Base-by-base conservation (phyloP, 1,284 basidiomycete genomes). In the Trametes polyzona region DNA sequence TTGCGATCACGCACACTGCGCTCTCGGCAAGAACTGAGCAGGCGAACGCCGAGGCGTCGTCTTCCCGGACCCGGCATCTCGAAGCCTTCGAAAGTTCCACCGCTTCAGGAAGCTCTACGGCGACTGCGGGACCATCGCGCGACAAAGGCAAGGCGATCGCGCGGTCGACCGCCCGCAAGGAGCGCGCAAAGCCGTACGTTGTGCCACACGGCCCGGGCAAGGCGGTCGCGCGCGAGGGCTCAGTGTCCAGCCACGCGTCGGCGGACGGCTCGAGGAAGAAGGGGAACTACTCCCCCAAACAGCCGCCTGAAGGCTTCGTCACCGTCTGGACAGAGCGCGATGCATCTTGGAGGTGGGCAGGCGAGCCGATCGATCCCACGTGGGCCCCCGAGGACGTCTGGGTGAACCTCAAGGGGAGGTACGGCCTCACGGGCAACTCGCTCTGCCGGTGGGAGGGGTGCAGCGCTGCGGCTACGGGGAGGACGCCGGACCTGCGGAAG, bases 401-500 rank as follows among this genome's bases (percentile, higher is more conserved):
- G 47, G 51, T 52, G 21, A 40, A 57, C 21, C 55, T 62, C 29
- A 39, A 52, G 32, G 37, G 36, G 29, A 44, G 44, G 24, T 40
- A 30, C 29, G 48, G 29, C 40, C 49, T 35, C 8, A 29, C 47
- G 21, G 42, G 43, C 33, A 21, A 42, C 16, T 7, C 21, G 1
- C 23, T n/a, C 23, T 62, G 61, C 24, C 11, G 29, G 5, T 48
- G 46, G 57, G 21, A 36, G 24, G 61, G 54, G 12, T 62, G 59
- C 49, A n/a, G 41, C 47, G 35, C 17, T 17, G 42, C 47, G 21
- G 48, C 36, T 14, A 40, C 41, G 32, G 40, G 42, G 40, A 44
- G 27, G 12, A 43, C 26, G 40, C 23, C 32, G 14, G 60, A 47
- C 24, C 53, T 61, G 12, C 55, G 50, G 47, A 51, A 52, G 19